Evolutionary conservation across 441 rosid species (phyloP), one percentile per base, ranked within the genome.

Genomic region (Raphanus hybrid): DNA sequence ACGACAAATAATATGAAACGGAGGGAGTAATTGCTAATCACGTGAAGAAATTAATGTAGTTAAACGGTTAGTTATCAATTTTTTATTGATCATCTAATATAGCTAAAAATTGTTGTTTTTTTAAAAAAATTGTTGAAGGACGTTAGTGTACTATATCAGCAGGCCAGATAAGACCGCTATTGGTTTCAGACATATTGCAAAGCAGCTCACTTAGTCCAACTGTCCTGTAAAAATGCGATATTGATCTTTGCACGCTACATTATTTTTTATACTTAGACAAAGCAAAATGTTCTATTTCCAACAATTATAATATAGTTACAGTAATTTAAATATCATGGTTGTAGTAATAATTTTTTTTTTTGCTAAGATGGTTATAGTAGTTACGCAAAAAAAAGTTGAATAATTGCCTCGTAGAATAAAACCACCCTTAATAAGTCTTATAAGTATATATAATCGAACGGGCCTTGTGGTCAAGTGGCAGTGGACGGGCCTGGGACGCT

Each of bases 351-450:
- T 32, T 35, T 35, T 35, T 6, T 6, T 1, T 35, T 35, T 35
- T 35, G 39, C 8, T 35, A 35, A 35, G 39, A 27, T 60, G 64
- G 18, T 43, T 43, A 43, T 43, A 62, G 8, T 62, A 32, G 7
- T n/a, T 32, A 15, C 35, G 48, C 26, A 62, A 60, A 60, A 5
- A 35, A 60, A 29, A 60, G 26, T 6, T 27, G 32, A 37, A 8
- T 26, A 58, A 3, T 9, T 58, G 26, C n/a, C 26, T 8, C 27
- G 15, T 27, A 75, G 26, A 58, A 75, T 67, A 59, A 18, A 67
- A 59, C 67, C 62, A 59, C 73, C 54, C 9, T 55, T 2, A 16
- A 1, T 6, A 45, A 37, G 10, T 37, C 39, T 34, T 34, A 23
- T 23, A 23, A 23, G 26, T 23, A 23, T 23, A 23, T 20, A 20